These are phyloP conservation scores for Rhododendron kiyosumense DNA, from an alignment of 148 eudicot genomes.

Conservation along the genomic window DNA sequence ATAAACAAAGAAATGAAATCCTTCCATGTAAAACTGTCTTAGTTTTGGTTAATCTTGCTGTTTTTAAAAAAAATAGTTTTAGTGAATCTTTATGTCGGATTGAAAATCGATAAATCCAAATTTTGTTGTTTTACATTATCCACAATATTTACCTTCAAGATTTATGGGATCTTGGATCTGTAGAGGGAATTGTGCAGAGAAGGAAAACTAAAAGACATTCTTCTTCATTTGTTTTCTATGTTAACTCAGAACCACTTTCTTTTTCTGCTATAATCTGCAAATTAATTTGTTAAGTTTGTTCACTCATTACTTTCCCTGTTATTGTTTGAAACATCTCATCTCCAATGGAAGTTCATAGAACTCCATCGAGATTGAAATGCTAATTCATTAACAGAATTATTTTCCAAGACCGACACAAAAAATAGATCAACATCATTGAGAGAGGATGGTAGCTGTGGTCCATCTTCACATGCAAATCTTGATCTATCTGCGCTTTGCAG, in stretches of 20 bases:
- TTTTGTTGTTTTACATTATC: too few relatives aligned
- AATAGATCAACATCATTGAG: not conserved
- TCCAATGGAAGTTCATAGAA: not conserved
- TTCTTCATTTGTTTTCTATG: too few relatives aligned
- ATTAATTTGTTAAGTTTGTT: too few relatives aligned
- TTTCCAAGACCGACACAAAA: not conserved
- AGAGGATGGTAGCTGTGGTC: not conserved
- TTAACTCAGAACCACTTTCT: too few relatives aligned
- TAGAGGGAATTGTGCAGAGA: too few relatives aligned
- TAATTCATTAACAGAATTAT: not conserved
- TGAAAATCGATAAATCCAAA: too few relatives aligned
- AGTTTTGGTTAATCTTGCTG: too few relatives aligned
- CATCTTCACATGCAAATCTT: not conserved
- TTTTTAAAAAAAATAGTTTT: too few relatives aligned
- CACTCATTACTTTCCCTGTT: not conserved
- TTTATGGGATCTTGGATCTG: too few relatives aligned
- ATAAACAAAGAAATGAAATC: not conserved
- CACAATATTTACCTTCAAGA: too few relatives aligned
- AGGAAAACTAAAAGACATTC: too few relatives aligned
- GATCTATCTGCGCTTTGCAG: conserved; percentile 27
- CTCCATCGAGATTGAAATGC: not conserved
- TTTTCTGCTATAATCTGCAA: too few relatives aligned
- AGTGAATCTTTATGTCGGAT: not conserved
- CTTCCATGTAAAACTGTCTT: not conserved
- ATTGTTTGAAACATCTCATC: not conserved